Base-by-base conservation (phyloP, 192 early-diverging fungal species). In the Oehlia diaphana region DNA sequence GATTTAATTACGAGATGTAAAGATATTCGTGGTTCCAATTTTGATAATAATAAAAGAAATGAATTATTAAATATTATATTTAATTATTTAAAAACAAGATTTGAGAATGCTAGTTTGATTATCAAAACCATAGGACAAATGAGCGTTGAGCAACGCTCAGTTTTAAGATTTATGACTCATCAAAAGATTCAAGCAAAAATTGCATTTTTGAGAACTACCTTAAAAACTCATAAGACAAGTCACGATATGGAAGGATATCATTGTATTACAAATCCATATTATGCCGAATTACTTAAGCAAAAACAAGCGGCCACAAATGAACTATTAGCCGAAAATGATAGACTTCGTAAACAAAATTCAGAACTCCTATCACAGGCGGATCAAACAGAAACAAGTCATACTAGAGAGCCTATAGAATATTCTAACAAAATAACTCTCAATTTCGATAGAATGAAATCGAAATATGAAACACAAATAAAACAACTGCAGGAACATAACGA, bases 171-270 rank as follows among this genome's bases (percentile, higher is more conserved):
- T 28, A 65, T 65, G 26, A 31, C 64, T 28, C 64, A 65, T 28
- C 64, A 65, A 65, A 65, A 65, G 10, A 26, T 65, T 65, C 64
- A 65, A 65, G 64, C 64, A 65, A 65, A 9, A 19, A 31, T 65
- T 4, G 64, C 64, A 13, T 65, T 13, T 28, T 28, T 65, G 23
- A 65, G 64, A 31, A 14, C 64, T 31, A 65, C 28, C 9, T 31
- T 31, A 31, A 65, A 28, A 65, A 4, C 64, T 28, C 64, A 65
- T 7, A 28, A 28, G 13, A 4, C 9, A 0, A 10, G 2, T 12
- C 0, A 28, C 9, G 63, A 65, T 5, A 28, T 31, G n/a, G 64
- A 65, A 31, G 10, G 64, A 23, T 65, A 65, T 65, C 64, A 65
- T 31, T 65, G 28, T 26, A 65, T 9, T 65, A 65, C 10, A 10